A percentile compares a stretch with the other conserved stretches of the same genome.
Evolutionary conservation across 2,329 filamentous ascomycete species (phyloP).

Genomic region (Diaporthe capsici): DNA sequence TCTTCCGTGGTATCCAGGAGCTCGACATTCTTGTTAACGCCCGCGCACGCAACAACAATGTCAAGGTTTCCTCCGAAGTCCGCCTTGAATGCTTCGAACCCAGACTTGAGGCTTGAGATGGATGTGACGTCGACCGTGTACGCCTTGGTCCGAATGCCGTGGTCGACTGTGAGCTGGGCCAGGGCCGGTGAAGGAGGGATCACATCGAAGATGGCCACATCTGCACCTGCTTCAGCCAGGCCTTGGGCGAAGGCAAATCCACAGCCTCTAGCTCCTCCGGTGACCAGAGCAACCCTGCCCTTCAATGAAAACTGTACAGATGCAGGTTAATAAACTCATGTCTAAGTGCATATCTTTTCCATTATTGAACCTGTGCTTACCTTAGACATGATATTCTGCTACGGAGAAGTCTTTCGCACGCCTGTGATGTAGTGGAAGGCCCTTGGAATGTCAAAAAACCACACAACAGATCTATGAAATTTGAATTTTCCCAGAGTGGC

Average conservation of each 20-base stretch:
- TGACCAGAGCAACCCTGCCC: constrained; percentile 61
- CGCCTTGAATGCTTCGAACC: constrained; percentile 49
- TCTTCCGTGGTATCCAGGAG: constrained; percentile 61
- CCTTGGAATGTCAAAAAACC: neutral
- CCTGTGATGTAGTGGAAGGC: neutral
- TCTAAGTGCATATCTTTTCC: neutral
- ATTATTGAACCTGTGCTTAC: neutral
- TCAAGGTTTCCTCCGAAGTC: constrained; percentile 55
- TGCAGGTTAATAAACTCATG: too few relatives aligned
- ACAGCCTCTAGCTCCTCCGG: constrained; percentile 61
- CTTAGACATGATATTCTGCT: constrained; percentile 31
- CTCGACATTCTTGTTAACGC: constrained; percentile 58
- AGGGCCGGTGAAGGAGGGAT: constrained; percentile 57
- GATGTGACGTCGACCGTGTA: constrained; percentile 58
- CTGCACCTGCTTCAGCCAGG: constrained; percentile 61
- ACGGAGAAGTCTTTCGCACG: neutral
- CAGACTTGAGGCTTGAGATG: constrained; percentile 47
- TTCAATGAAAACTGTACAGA: constrained; percentile 60
- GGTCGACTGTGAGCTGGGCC: constrained; percentile 56
- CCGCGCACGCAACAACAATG: constrained; percentile 60
- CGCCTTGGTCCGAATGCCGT: constrained; percentile 56
- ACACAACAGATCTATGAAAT: too few relatives aligned
- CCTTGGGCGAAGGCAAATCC: constrained; percentile 61
- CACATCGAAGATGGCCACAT: constrained; percentile 63
- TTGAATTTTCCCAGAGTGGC: neutral